A percentile compares a stretch with the other conserved stretches of the same genome.
Evolutionary conservation across 2,329 filamentous ascomycete genomes (phyloP).

Genomic region (Sarocladium oryzae): DNA sequence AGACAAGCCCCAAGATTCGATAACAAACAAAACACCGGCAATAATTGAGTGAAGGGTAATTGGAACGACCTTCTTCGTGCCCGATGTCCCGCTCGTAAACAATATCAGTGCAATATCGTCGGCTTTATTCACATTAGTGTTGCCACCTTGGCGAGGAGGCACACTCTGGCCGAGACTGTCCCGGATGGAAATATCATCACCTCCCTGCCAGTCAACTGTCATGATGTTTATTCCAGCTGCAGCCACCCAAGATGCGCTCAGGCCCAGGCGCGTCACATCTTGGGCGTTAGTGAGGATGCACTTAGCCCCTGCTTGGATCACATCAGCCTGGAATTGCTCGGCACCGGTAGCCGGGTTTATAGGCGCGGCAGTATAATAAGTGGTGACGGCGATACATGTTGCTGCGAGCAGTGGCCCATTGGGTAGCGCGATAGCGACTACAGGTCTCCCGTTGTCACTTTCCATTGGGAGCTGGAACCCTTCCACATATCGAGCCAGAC

Average conservation of each 20-base stretch:
- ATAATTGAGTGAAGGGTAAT: constrained; percentile 44
- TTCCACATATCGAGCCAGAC: constrained; percentile 24
- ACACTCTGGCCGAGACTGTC: constrained; percentile 14
- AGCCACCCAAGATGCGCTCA: constrained; percentile 23
- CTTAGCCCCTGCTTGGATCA: constrained; percentile 38
- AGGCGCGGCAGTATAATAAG: constrained; percentile 45
- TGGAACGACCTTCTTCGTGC: constrained; percentile 53
- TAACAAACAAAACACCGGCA: constrained; percentile 43
- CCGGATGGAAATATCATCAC: constrained; percentile 28
- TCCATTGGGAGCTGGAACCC: constrained; percentile 25
- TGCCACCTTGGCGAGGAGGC: constrained; percentile 9
- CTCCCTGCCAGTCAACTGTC: constrained; percentile 28
- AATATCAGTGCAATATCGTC: constrained; percentile 45
- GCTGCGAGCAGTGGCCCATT: constrained; percentile 48
- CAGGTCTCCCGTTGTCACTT: constrained; percentile 25
- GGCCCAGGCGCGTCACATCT: constrained; percentile 32
- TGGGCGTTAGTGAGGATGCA: constrained; percentile 37
- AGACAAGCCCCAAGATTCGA: constrained; percentile 45
- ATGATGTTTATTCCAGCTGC: constrained; percentile 31
- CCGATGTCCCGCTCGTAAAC: constrained; percentile 52
- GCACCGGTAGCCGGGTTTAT: constrained; percentile 41
- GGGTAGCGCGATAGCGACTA: constrained; percentile 44
- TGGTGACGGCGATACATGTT: constrained; percentile 40
- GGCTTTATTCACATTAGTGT: constrained; percentile 28
- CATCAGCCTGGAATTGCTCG: constrained; percentile 44